Evolutionary conservation across 192 early-diverging fungal genomes (phyloP), one percentile per base, ranked within the genome.

Genomic region (Podila epicladia): DNA sequence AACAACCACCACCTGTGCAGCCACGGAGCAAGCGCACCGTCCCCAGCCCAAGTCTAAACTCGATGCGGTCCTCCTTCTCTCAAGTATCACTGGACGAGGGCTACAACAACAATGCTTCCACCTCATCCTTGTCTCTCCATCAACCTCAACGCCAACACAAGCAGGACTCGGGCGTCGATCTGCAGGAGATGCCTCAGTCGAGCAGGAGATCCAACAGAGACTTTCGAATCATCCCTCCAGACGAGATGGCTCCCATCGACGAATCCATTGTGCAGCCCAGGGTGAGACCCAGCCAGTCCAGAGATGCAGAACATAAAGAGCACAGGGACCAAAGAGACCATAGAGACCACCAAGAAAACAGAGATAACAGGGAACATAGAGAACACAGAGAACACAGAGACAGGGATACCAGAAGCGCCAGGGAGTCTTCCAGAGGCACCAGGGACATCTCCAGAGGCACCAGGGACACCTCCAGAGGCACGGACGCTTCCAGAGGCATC

Each of bases 1-100:
- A 28, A 28, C 28, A 33, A 19, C 32, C 13, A 3, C 41, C 41
- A 15, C 13, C 41, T 9, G 41, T 45, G 41, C 41, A n/a, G 9
- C 65, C 29, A 15, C 58, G 9, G 20, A 62, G 26, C 62, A 76
- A 33, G 26, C 67, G 55, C n/a, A 60, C 45, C 2, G 31, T 71
- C 28, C 61, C 69, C 29, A 57, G 15, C 48, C 55, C 63, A 20
- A 62, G 45, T 51, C 60, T 75, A 8, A 49, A 49, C 37, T 75
- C 73, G n/a, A 9, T 75, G 49, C 66, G 62, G 20, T 48, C 60
- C 19, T 69, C 73, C 1, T 45, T 69, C 62, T 75, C 73, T 7
- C 66, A 69, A 19, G 33, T 35, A 9, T 69, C 73, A 4, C 33
- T 62, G 17, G 50, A 67, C 38, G 75, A 79, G 9, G 60, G 67